A percentile compares a stretch with the other conserved stretches of the same genome.
Evolutionary conservation across 495 filamentous ascomycete species (phyloP).

Genomic region (Podospora fimiseda): DNA sequence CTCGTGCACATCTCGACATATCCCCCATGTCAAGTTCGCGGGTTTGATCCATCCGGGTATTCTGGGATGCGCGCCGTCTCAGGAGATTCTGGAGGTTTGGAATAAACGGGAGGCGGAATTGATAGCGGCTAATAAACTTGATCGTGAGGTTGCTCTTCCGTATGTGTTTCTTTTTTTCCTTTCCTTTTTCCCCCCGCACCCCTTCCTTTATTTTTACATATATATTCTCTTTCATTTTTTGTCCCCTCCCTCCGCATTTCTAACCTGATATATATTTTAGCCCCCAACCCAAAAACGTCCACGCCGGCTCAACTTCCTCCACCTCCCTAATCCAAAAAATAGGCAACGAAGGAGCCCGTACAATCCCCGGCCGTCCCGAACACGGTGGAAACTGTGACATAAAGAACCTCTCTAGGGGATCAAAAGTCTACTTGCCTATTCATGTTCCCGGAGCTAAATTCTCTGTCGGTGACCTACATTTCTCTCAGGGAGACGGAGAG

Average conservation of each 20-base stretch:
- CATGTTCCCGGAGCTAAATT: slow-evolving; percentile 83
- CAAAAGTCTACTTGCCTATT: slow-evolving; percentile 84
- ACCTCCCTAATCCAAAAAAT: slow-evolving; percentile 65
- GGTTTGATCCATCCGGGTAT: slow-evolving; percentile 96
- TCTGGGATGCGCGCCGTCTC: slow-evolving; percentile 81
- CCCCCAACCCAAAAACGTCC: slow-evolving; percentile 62
- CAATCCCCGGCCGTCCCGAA: slow-evolving; percentile 71
- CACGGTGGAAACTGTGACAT: slow-evolving; percentile 76
- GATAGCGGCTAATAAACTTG: slow-evolving; percentile 58
- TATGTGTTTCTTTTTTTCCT: slow-evolving; percentile 4
- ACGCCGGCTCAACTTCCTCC: slow-evolving; percentile 60
- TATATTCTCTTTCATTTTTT: too few species aligned
- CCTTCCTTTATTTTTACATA: neutral
- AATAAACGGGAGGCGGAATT: slow-evolving; percentile 75
- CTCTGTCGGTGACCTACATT: slow-evolving; percentile 87
- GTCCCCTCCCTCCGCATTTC: neutral
- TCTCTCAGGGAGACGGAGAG: slow-evolving; percentile 87
- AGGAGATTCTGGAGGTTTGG: slow-evolving; percentile 60
- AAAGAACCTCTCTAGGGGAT: slow-evolving; percentile 70
- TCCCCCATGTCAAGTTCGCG: slow-evolving; percentile 80
- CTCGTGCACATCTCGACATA: slow-evolving; percentile 83
- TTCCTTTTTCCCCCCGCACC: neutral
- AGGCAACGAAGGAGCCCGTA: slow-evolving; percentile 81
- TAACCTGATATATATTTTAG: too few species aligned
- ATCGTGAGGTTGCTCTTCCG: slow-evolving; percentile 73